These are phyloP conservation scores for Backusella psychrophila DNA, from an alignment of 192 early-diverging fungal species.

Conservation along the genomic window DNA sequence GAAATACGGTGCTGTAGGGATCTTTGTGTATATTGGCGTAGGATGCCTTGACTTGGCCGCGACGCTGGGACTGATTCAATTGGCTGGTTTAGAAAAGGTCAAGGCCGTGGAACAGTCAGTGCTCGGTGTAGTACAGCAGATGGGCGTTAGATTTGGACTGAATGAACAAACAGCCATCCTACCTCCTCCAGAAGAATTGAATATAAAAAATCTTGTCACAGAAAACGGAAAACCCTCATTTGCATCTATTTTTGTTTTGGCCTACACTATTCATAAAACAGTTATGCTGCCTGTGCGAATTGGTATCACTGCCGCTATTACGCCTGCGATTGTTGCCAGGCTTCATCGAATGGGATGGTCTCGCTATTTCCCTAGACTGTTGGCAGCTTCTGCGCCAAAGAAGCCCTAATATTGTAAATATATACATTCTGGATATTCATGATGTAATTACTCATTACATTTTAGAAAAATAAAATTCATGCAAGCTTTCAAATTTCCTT, in stretches of 20 bases:
- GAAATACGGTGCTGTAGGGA: constrained; percentile 47
- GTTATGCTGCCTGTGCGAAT: constrained; percentile 53
- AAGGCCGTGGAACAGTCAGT: constrained; percentile 42
- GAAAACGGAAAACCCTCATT: constrained; percentile 31
- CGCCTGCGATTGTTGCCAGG: constrained; percentile 49
- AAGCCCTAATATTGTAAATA: background rate
- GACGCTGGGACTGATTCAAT: constrained; percentile 45
- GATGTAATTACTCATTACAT: background rate
- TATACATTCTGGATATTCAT: background rate
- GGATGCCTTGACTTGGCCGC: constrained; percentile 45
- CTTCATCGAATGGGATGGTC: constrained; percentile 48
- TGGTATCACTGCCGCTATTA: constrained; percentile 49
- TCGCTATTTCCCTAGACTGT: constrained; percentile 15
- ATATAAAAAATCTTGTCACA: background rate
- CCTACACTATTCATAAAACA: constrained; percentile 58
- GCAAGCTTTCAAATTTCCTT: background rate
- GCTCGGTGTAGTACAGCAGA: constrained; percentile 19
- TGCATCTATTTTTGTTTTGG: constrained; percentile 49
- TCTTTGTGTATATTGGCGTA: constrained; percentile 48
- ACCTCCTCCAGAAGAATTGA: background rate
- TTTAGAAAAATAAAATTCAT: background rate
- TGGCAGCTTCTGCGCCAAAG: background rate
- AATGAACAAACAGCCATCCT: too few relatives aligned
- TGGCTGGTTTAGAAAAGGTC: constrained; percentile 49
- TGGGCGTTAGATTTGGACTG: background rate